A percentile compares a stretch with the other conserved stretches of the same genome.
Evolutionary conservation across 1,284 basidiomycete species (phyloP).

Genomic region (Moniliophthora roreri): DNA sequence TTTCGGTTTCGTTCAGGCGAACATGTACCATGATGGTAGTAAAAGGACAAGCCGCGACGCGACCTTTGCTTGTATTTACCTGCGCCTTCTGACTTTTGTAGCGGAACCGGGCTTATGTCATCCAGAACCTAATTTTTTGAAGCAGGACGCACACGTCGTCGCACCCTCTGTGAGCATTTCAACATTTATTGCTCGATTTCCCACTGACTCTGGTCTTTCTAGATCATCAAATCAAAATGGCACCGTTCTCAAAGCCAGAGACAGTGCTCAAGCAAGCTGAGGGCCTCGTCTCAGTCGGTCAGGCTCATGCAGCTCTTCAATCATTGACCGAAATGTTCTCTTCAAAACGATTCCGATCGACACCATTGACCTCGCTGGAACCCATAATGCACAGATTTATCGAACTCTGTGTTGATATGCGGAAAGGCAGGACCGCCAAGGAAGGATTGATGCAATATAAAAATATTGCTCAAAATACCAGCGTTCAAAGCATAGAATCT

Average conservation of each 20-base stretch:
- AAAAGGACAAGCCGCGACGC: too few relatives aligned
- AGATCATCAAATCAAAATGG: constrained; percentile 50
- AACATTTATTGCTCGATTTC: neutral
- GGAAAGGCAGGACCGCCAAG: constrained; percentile 92
- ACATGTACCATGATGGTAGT: constrained; percentile 60
- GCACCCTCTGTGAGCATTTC: neutral
- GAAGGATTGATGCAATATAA: constrained; percentile 97
- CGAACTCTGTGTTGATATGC: constrained; percentile 95
- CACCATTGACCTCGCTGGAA: constrained; percentile 87
- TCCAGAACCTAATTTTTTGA: neutral
- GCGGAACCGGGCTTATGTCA: neutral
- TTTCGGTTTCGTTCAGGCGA: constrained; percentile 65
- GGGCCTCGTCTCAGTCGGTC: constrained; percentile 88
- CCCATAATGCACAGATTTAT: constrained; percentile 95
- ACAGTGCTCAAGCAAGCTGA: constrained; percentile 91
- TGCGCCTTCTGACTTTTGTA: neutral
- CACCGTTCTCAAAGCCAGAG: constrained; percentile 90
- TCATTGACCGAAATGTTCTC: constrained; percentile 91
- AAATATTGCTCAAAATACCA: constrained; percentile 93
- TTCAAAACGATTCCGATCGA: constrained; percentile 93
- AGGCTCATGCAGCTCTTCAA: constrained; percentile 86
- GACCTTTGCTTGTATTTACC: too few relatives aligned
- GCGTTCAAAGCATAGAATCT: constrained; percentile 88
- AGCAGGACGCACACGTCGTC: neutral
- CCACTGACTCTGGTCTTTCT: neutral